Evolutionary conservation across 139 green algal species (phyloP), one percentile per base, ranked within the genome.

Genomic region (Spirogloea muscicola): DNA sequence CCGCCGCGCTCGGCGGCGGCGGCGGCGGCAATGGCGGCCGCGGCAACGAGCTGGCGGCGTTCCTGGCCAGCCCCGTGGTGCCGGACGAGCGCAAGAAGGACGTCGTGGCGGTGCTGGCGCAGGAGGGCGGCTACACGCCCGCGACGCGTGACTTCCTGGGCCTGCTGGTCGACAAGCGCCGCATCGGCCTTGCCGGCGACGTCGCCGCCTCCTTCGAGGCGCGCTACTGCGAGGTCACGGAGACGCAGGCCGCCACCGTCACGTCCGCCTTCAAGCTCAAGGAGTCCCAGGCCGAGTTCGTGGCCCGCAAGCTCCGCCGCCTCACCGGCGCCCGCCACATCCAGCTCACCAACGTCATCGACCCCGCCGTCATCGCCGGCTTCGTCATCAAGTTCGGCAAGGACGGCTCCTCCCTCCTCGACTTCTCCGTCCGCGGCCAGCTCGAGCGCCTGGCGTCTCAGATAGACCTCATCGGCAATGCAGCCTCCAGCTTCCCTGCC

Each of bases 241-340:
- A 51, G 10, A 51, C 43, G 13, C 43, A 51, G 43, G 13, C 97
- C 16, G 94, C 92, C 4, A 90, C 82, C 10, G 81, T 98, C 61
- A 88, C 88, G 38, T 95, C 88, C 29, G 93, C 94, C 2, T 89
- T 95, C 3, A 91, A 95, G 88, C 91, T 98, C 62, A 92, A 96
- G 85, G 89, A 96, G 86, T 92, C 96, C 84, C 91, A 97, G 86
- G 91, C 96, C 85, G 97, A 95, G 85, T 83, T 96, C 68, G 96
- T 98, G 76, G 94, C 94, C 77, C 96, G 97, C 91, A 97, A 97
- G 94, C 85, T 98, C 66, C 90, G 93, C 86, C 89, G 96, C 85
- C 86, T 97, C 74, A 97, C 88, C 5, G 90, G 90, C 63, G 86
- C 84, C 79, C 97, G 96, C 87, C 97, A 97, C 91, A 95, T 98